Base-by-base conservation (phyloP, 2,329 filamentous ascomycete species). In the Diaporthe longicolla region DNA sequence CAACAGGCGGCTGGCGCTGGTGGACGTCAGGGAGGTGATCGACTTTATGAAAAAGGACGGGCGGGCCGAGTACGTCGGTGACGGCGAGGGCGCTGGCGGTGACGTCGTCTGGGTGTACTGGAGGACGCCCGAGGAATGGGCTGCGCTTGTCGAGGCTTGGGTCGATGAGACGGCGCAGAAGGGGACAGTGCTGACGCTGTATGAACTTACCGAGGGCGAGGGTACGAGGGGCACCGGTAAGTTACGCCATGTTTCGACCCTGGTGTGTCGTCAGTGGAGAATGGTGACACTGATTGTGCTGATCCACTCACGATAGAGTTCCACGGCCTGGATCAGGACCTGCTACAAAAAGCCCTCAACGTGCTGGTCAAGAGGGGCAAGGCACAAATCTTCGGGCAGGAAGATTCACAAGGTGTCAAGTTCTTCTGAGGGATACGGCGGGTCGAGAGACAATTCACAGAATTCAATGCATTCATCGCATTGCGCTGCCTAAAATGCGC, bases 111-210 rank as follows among this genome's bases (percentile, higher is more conserved):
- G 92, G 88, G 85, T 98, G 3, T 97, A 92, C 85, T 98, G 96
- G 96, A 89, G 90, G 76, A 93, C 91, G 79, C 93, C 93, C 0
- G 94, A 97, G 81, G 96, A 98, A 85, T 99, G 97, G 96, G 97
- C 95, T 2, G 90, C 88, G 45, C 81, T 92, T 74, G 85, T 98
- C 55, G 93, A 93, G 82, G 89, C 87, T 57, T 98, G 95, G 92
- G 93, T 95, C 59, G 95, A 98, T 40, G 91, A 91, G 76, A 98
- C 95, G 75, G 97, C 91, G 5, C 95, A 98, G 87, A 96, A 93
- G 86, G 94, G 94, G 32, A 91, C 89, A 17, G 96, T 99, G 72
- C 83, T 99, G 80, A 99, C 97, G 73, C 87, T 99, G 32, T 98
- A 98, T 83, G 97, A 99, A 85, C 85, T 99, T 79, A 89, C 91